Percentiles rank a stretch among this genome's conserved stretches.
Conservation (phyloP, 2,329 filamentous ascomycete species). For the Aspergillus sclerotialis region DNA sequence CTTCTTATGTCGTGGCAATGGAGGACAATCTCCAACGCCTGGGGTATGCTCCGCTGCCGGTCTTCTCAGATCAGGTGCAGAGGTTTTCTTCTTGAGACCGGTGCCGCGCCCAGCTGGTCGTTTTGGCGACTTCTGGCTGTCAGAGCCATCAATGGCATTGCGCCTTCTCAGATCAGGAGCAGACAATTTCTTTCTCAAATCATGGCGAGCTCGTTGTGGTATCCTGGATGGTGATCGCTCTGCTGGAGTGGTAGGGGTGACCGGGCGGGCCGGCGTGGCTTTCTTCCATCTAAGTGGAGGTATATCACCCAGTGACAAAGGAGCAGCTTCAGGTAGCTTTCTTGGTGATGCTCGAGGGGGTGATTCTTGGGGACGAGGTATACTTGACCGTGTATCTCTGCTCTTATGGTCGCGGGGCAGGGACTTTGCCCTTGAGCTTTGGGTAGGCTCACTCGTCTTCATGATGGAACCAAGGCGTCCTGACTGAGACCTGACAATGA, state of each 20-base stretch:
- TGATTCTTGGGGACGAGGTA: background rate
- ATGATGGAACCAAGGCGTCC: too few relatives aligned
- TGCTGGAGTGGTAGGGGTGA: too few relatives aligned
- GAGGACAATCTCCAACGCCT: background rate
- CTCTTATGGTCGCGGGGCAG: background rate
- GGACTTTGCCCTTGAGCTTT: background rate
- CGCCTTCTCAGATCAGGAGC: background rate
- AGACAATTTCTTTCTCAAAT: constrained; percentile 1
- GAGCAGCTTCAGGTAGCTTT: background rate
- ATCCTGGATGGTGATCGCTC: background rate
- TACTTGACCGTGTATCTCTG: background rate
- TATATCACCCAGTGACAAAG: background rate
- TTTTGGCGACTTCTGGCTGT: background rate
- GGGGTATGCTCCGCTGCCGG: background rate
- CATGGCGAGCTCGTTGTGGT: background rate
- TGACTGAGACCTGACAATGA: too few relatives aligned
- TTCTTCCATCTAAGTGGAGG: background rate
- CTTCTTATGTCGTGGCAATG: background rate
- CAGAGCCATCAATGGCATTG: background rate
- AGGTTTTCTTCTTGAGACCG: constrained; percentile 1
- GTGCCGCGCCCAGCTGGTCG: background rate
- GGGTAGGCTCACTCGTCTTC: background rate
- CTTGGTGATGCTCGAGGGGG: background rate
- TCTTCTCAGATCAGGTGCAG: constrained; percentile 1
- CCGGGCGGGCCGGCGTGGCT: background rate